phyloP scores from a whole-genome alignment of 495 filamentous ascomycete genomes.

The Apiosordaria backusii region DNA sequence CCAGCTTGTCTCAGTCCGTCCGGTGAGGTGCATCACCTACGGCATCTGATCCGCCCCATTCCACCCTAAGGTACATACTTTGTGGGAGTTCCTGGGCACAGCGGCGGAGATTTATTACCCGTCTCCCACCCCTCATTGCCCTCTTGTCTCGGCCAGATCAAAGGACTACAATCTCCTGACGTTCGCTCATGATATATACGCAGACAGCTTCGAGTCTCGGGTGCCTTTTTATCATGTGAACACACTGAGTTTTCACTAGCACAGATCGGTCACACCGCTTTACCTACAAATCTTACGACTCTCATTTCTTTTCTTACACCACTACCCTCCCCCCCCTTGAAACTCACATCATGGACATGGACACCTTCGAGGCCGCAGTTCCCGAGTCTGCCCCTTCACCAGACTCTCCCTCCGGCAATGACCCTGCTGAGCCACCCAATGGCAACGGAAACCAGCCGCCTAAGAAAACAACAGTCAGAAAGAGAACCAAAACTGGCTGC shows the following conservation, averaged over 20 bases:
- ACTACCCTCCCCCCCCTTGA: background rate
- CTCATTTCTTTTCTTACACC: background rate
- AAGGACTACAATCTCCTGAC: background rate
- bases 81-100: slow-evolving; percentile 1
- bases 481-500: slow-evolving; percentile 94
- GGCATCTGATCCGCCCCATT: background rate
- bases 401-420: slow-evolving; percentile 8
- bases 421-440: slow-evolving; percentile 25
- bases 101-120: slow-evolving; percentile 11
- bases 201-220: background rate
- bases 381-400: slow-evolving; percentile 18
- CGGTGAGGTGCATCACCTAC: slow-evolving; percentile 12
- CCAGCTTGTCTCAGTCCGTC: slow-evolving; percentile 16
- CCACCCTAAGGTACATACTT: background rate
- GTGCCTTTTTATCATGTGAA: slow-evolving; percentile 4
- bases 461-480: slow-evolving; percentile 49
- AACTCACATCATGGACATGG: background rate
- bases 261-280: background rate
- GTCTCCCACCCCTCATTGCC: background rate
- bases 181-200: background rate
- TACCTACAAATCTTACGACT: background rate
- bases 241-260: background rate
- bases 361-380: background rate
- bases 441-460: slow-evolving; percentile 26
- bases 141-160: slow-evolving; percentile 2